Percentiles rank a stretch among this genome's conserved stretches.
Evolutionary conservation across 116 monocot species (phyloP).

Genomic region (Dioscorea cayenensis): DNA sequence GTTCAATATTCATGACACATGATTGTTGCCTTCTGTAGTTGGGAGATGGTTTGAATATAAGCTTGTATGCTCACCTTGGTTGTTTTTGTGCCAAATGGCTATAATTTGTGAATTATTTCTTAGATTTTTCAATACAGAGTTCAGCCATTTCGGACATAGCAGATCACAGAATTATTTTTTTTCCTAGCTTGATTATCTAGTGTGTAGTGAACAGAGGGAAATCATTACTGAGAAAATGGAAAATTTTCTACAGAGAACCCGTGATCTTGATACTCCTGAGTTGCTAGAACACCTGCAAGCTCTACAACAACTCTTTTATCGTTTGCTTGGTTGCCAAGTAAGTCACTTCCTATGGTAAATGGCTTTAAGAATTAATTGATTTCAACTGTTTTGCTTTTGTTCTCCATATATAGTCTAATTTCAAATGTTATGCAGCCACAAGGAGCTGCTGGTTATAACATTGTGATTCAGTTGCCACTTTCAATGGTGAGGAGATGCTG

Average conservation of each 20-base stretch:
- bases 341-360: neutral
- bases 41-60: too few species aligned
- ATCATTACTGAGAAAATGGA: neutral
- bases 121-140: too few species aligned
- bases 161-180: too few species aligned
- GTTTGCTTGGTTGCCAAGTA: slow-evolving; percentile 85
- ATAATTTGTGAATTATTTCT: neutral
- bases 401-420: neutral
- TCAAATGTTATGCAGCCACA: slow-evolving; percentile 64
- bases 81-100: too few species aligned
- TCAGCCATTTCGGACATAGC: too few species aligned
- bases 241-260: slow-evolving; percentile 43
- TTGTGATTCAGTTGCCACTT: slow-evolving; percentile 87
- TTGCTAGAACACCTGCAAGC: slow-evolving; percentile 88
- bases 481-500: slow-evolving; percentile 55
- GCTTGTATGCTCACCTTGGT: too few species aligned
- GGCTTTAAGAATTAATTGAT: neutral
- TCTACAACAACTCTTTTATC: slow-evolving; percentile 74
- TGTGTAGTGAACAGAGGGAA: neutral
- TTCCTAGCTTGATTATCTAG: neutral
- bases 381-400: neutral
- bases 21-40: too few species aligned
- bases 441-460: slow-evolving; percentile 74
- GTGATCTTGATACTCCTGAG: slow-evolving; percentile 68
- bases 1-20: too few species aligned